A percentile compares a stretch with the other conserved stretches of the same genome.
Evolutionary conservation across 2,329 filamentous ascomycete species (phyloP).

Genomic region (Sporothrix inflata): DNA sequence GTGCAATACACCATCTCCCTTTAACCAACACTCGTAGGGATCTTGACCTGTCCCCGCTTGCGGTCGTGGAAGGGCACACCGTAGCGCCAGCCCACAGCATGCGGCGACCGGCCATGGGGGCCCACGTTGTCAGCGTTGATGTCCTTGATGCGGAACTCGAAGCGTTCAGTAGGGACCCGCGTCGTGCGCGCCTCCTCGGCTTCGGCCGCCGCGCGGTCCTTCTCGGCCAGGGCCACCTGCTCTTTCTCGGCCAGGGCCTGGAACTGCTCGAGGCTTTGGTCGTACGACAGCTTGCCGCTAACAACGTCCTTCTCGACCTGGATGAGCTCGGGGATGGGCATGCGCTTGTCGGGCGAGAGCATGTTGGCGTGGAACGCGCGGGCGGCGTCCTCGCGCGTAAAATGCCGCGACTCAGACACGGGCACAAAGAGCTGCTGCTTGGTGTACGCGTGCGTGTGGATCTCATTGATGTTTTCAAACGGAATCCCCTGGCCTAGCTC

Average conservation of each 20-base stretch:
- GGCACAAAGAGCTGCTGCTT: constrained; percentile 68
- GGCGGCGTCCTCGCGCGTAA: constrained; percentile 68
- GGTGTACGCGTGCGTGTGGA: constrained; percentile 64
- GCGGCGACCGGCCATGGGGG: constrained; percentile 53
- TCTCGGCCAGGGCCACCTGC: constrained; percentile 28
- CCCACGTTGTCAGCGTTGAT: constrained; percentile 62
- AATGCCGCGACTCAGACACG: constrained; percentile 64
- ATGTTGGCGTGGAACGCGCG: constrained; percentile 64
- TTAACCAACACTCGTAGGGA: constrained; percentile 61
- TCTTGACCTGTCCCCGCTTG: constrained; percentile 67
- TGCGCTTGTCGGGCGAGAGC: constrained; percentile 62
- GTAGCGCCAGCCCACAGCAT: constrained; percentile 64
- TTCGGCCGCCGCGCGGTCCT: constrained; percentile 42
- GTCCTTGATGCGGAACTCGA: constrained; percentile 66
- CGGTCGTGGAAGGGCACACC: constrained; percentile 66
- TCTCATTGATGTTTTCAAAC: constrained; percentile 67
- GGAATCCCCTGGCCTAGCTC: constrained; percentile 49
- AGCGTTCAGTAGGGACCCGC: constrained; percentile 51
- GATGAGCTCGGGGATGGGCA: constrained; percentile 66
- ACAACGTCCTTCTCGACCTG: constrained; percentile 55
- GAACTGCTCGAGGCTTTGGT: constrained; percentile 28
- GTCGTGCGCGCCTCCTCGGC: constrained; percentile 48
- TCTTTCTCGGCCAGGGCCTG: constrained; percentile 42
- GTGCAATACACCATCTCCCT: neutral
- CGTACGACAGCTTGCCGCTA: constrained; percentile 40